phyloP scores from a whole-genome alignment of 139 green algal species.

The Limnomonas spitsbergensis region DNA sequence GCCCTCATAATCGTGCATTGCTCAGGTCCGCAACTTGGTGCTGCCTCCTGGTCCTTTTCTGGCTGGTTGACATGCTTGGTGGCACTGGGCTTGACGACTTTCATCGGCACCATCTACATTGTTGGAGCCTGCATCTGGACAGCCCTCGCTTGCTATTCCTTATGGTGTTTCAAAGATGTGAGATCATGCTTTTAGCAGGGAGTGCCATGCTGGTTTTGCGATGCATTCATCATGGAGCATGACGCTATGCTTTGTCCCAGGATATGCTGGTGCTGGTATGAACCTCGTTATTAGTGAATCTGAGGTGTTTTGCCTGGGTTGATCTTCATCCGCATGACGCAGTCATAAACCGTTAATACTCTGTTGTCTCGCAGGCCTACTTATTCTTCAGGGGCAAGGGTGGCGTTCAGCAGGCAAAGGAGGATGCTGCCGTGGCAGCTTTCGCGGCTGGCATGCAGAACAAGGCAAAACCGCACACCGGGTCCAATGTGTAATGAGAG shows the following conservation, averaged over 20 bases:
- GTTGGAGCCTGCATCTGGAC: constrained; percentile 26
- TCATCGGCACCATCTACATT: constrained; percentile 33
- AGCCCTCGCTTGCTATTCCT: constrained; percentile 10
- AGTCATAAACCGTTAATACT: neutral
- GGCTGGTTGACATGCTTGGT: constrained; percentile 41
- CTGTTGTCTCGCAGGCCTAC: neutral
- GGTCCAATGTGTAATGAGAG: no score
- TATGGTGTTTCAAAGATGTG: constrained; percentile 36
- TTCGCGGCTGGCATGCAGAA: constrained; percentile 2
- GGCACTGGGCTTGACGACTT: constrained; percentile 36
- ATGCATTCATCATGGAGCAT: no score
- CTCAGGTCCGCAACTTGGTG: neutral
- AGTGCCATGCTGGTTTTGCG: no score
- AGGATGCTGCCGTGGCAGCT: constrained; percentile 24
- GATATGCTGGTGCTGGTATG: neutral
- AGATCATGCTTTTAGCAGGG: constrained; percentile 13
- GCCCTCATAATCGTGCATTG: no score
- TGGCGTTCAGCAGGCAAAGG: constrained; percentile 23
- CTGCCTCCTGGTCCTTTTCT: constrained; percentile 42
- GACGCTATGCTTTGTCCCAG: no score
- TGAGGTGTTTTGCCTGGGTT: neutral
- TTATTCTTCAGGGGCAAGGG: constrained; percentile 28
- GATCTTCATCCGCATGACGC: neutral
- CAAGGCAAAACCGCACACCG: no score
- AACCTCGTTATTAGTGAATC: no score